These are phyloP conservation scores for Trichoderma afroharzianum DNA, from an alignment of 2,329 filamentous ascomycete genomes.

Conservation along the genomic window DNA sequence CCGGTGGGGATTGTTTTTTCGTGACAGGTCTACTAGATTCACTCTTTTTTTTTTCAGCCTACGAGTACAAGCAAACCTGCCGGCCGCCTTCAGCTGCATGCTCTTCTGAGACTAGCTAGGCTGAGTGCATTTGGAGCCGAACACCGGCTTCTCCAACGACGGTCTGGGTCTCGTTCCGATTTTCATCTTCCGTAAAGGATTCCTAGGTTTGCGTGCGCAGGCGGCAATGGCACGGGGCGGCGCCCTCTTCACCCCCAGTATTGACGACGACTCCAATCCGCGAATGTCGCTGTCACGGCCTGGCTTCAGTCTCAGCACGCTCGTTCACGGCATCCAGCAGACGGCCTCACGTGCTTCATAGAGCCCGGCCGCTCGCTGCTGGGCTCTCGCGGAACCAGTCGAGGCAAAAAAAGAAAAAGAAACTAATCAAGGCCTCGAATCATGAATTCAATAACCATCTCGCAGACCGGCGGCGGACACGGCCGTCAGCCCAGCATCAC, in stretches of 20 bases:
- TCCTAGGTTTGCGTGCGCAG: background rate
- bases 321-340: background rate
- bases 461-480: constrained; percentile 19
- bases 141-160: background rate
- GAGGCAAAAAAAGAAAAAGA: background rate
- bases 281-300: constrained; percentile 10
- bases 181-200: background rate
- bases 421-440: background rate
- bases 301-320: background rate
- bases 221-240: constrained; percentile 20
- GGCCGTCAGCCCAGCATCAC: constrained; percentile 16
- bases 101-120: constrained; percentile 1
- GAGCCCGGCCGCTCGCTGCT: constrained; percentile 22
- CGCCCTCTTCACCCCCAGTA: constrained; percentile 5
- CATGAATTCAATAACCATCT: constrained; percentile 24
- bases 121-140: background rate
- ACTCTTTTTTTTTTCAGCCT: background rate
- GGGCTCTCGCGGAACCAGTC: constrained; percentile 20
- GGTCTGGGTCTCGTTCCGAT: background rate
- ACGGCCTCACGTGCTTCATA: constrained; percentile 12
- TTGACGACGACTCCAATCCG: constrained; percentile 1
- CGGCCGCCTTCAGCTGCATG: background rate
- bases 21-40: constrained; percentile 9
- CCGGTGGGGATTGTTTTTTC: background rate
- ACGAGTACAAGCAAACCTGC: background rate